A percentile compares a stretch with the other conserved stretches of the same genome.
Conservation (phyloP, 495 filamentous ascomycete species). For the Neurospora sp. region DNA sequence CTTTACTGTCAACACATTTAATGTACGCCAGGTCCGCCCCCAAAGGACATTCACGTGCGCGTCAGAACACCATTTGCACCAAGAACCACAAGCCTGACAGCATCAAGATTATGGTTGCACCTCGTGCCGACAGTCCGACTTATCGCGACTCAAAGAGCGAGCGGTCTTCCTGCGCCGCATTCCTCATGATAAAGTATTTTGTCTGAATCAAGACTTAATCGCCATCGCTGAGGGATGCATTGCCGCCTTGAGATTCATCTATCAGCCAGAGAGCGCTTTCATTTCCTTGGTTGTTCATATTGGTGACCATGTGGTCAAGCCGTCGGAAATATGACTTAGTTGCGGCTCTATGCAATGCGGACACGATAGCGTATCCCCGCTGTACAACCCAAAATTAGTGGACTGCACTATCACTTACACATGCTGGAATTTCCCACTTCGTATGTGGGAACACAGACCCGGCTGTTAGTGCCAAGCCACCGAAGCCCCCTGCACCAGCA, state of each 20-base stretch:
- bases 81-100: neutral
- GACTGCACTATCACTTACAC: neutral
- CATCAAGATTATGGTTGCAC: neutral
- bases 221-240: neutral
- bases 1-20: neutral
- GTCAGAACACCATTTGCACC: neutral
- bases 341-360: neutral
- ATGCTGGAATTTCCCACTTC: neutral
- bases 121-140: neutral
- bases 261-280: too few relatives aligned
- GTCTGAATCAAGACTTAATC: neutral
- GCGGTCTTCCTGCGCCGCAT: neutral
- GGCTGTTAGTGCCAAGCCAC: neutral
- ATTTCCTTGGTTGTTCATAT: neutral
- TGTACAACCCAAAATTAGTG: neutral
- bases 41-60: neutral
- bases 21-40: neutral
- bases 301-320: too few relatives aligned
- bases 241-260: too few relatives aligned
- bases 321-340: neutral
- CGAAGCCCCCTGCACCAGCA: neutral
- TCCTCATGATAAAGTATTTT: neutral
- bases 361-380: neutral
- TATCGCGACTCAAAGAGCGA: neutral
- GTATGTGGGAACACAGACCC: neutral